These are phyloP conservation scores for Malus domestica DNA, from an alignment of 306 rosid species.

Conservation along the genomic window ASM211411v1 NC_041791.1:36967501-36968000, in stretches of 20 bases:
- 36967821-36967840: neutral
- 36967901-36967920: neutral
- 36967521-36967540: constrained; percentile 46
- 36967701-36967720: constrained; percentile 7
- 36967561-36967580: constrained; percentile 38
- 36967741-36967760: neutral
- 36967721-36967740: constrained; percentile 12
- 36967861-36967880: neutral
- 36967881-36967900: neutral
- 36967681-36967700: constrained; percentile 26
- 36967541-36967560: constrained; percentile 41
- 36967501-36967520: constrained; percentile 68
- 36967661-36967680: constrained; percentile 10
- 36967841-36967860: neutral
- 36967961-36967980: no score
- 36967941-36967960: no score
- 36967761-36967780: neutral
- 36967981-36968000: no score
- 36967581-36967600: constrained; percentile 72
- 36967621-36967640: constrained; percentile 47
- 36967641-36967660: neutral
- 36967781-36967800: neutral
- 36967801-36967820: neutral
- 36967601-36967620: constrained; percentile 49
- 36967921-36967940: neutral